These are phyloP conservation scores for Suillus decipiens DNA, from an alignment of 768 basidiomycete species.

Conservation along the genomic window DNA sequence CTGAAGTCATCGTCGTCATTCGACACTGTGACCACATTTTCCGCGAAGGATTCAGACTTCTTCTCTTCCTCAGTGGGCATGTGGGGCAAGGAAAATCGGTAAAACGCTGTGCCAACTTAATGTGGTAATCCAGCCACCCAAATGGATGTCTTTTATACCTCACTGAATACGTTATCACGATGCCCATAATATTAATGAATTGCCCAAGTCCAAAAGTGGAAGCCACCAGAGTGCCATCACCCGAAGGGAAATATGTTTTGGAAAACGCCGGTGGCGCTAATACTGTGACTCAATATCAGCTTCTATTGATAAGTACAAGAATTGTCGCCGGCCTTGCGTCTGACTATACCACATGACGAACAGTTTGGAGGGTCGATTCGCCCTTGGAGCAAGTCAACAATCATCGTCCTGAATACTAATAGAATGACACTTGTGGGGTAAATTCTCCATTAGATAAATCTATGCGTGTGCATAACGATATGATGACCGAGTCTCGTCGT, in stretches of 20 bases:
- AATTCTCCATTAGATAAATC: neutral
- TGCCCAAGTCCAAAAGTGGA: neutral
- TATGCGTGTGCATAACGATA: neutral
- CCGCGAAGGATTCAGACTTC: conserved; percentile 14
- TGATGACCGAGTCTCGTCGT: neutral
- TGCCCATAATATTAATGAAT: neutral
- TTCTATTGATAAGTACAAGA: neutral
- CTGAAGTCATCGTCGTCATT: conserved; percentile 12
- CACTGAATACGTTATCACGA: neutral
- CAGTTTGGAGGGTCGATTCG: neutral
- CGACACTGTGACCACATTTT: conserved; percentile 7
- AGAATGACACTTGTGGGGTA: neutral
- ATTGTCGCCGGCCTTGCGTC: neutral
- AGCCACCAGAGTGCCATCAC: neutral
- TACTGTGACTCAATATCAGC: neutral
- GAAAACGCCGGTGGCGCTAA: neutral
- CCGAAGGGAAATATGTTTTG: neutral
- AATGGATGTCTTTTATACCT: conserved; percentile 7
- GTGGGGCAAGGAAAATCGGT: neutral
- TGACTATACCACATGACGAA: neutral
- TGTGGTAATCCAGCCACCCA: neutral
- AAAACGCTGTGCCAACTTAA: neutral
- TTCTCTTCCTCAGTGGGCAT: conserved; percentile 16
- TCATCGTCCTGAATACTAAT: neutral
- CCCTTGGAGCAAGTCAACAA: neutral